These are phyloP conservation scores for Lachancea sp. DNA, from an alignment of 805 yeast genomes.

Conservation along the genomic window DNA sequence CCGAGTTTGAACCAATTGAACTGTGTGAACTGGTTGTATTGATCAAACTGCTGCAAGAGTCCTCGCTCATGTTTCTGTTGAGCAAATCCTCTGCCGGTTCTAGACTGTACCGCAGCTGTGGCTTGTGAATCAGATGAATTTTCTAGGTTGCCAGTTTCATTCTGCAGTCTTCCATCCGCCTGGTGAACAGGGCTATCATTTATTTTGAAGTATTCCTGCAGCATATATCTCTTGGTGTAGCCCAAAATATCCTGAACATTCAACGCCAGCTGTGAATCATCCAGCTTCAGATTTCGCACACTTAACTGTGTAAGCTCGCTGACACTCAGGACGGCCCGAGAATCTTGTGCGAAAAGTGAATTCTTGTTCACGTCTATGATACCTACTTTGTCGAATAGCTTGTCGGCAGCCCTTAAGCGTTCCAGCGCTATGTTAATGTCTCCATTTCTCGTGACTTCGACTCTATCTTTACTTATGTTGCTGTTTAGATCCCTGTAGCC, in stretches of 20 bases:
- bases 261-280: constrained; percentile 46
- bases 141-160: neutral
- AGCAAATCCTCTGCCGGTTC: constrained; percentile 18
- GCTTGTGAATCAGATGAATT: constrained; percentile 16
- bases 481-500: constrained; percentile 30
- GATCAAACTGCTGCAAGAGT: constrained; percentile 22
- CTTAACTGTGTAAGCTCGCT: constrained; percentile 60
- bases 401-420: constrained; percentile 42
- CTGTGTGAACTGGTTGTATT: constrained; percentile 36
- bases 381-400: constrained; percentile 40
- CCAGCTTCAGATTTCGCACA: constrained; percentile 54
- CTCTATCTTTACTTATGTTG: constrained; percentile 35
- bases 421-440: constrained; percentile 45
- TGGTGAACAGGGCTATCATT: constrained; percentile 19
- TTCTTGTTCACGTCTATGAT: constrained; percentile 34
- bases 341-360: constrained; percentile 51
- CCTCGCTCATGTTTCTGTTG: constrained; percentile 14
- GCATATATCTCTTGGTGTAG: constrained; percentile 35
- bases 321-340: constrained; percentile 54
- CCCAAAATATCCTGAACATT: constrained; percentile 42
- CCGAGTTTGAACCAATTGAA: constrained; percentile 61
- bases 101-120: no score
- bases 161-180: neutral
- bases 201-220: constrained; percentile 27
- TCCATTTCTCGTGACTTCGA: constrained; percentile 50